Evolutionary conservation across 2,329 filamentous ascomycete species (phyloP), one percentile per base, ranked within the genome.

Genomic region (Esteya vermicola): DNA sequence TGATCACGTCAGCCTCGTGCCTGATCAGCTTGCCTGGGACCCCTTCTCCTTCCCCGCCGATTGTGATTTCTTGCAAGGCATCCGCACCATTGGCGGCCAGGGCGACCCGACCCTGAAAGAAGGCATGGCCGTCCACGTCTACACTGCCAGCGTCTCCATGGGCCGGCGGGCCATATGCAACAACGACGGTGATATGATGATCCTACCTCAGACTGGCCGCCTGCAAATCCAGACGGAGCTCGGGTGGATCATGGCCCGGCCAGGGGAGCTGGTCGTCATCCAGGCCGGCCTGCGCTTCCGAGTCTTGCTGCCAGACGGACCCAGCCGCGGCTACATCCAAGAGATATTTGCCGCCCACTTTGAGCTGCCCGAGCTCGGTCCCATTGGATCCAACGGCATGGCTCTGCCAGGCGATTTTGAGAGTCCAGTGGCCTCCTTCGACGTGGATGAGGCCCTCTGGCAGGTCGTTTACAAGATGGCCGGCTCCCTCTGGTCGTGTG

Each of bases 211-310:
- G 44, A 67, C 76, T 46, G 78, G 78, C 12, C 62, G 68, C 0
- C 61, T 83, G 2, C 72, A 81, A 47, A 75, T 82, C 34, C 75
- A 78, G 51, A 82, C 78, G 3, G 78, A 82, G 51, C 66, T 81
- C 14, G 78, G 78, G 5, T 65, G 64, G 27, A 31, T 50, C 14
- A 38, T 43, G 38, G 75, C 81, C 6, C 72, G 76, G 4, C 78
- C 76, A 0, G 76, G 76, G n/a, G 78, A 82, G 52, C 71, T 82
- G 25, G 69, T 65, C 37, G 68, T 82, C 14, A 75, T 83, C 19
- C 78, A 73, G 19, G 67, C 75, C 12, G 78, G 78, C n/a, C 64
- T 80, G 34, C 65, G 75, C 18, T 75, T 76, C 57, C 67, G 69
- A 14, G 70, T 79, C n/a, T 62, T 62, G 3, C 57, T 80, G 75